Conservation (phyloP, 1,284 basidiomycete species). For the Heimioporus retisporus region DNA sequence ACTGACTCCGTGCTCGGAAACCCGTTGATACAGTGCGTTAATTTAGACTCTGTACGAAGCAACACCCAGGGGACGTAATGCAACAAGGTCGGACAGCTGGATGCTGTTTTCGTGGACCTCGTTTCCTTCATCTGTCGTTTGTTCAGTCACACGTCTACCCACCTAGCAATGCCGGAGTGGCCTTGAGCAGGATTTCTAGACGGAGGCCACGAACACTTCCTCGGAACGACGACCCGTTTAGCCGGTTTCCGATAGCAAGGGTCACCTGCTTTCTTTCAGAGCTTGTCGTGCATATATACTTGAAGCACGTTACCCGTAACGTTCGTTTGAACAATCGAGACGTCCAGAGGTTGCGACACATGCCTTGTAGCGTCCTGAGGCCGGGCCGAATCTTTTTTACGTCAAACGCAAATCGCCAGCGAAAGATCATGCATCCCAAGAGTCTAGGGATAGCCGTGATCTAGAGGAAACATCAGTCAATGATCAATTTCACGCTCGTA, state of each 20-base stretch:
- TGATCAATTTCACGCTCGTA: neutral
- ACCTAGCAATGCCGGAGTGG: too few relatives aligned
- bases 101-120: slow-evolving; percentile 73
- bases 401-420: slow-evolving; percentile 84
- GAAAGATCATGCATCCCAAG: slow-evolving; percentile 86
- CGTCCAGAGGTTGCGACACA: slow-evolving; percentile 78
- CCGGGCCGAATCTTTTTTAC: slow-evolving; percentile 90
- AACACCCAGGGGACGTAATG: slow-evolving; percentile 88
- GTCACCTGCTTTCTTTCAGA: too few relatives aligned
- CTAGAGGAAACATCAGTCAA: slow-evolving; percentile 53
- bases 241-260: slow-evolving; percentile 82
- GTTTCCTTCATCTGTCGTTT: slow-evolving; percentile 92
- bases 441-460: slow-evolving; percentile 86
- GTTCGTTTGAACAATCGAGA: slow-evolving; percentile 78
- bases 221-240: slow-evolving; percentile 87
- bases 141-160: too few relatives aligned
- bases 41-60: slow-evolving; percentile 72
- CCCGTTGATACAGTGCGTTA: slow-evolving; percentile 85
- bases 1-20: slow-evolving; percentile 78
- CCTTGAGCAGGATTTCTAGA: slow-evolving; percentile 85
- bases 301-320: slow-evolving; percentile 61
- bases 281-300: neutral
- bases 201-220: slow-evolving; percentile 89
- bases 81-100: slow-evolving; percentile 85
- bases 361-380: slow-evolving; percentile 81